Conservation (phyloP, 176 grass and related monocot genomes). For the Lolium multiflorum region DNA sequence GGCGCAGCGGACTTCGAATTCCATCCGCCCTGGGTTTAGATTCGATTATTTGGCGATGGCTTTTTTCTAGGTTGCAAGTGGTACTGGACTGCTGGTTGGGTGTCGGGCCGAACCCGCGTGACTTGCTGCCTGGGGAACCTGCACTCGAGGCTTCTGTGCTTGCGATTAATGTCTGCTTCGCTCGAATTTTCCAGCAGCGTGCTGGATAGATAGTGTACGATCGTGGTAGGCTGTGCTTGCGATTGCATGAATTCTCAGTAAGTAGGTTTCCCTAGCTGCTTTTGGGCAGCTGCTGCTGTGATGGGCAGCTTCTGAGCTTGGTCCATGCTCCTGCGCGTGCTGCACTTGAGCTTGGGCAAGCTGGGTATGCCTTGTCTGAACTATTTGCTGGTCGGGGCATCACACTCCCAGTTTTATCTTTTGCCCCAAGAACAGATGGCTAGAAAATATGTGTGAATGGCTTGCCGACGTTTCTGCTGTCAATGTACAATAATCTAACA, state of each 20-base stretch:
- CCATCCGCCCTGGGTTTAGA: not conserved
- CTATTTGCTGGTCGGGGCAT: not conserved
- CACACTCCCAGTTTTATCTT: not conserved
- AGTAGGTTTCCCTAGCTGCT: slow-evolving; percentile 17
- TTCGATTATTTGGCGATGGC: not conserved
- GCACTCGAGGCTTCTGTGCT: not conserved
- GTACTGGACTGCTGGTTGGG: not conserved
- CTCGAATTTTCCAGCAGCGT: not conserved
- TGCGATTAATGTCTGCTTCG: not conserved
- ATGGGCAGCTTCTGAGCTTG: not conserved
- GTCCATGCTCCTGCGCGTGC: not conserved
- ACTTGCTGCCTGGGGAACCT: not conserved
- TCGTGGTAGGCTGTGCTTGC: too few relatives aligned
- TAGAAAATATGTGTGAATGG: not conserved
- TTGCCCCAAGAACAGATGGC: not conserved
- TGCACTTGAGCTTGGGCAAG: not conserved
- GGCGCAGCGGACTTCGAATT: not conserved
- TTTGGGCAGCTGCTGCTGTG: not conserved
- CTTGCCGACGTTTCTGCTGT: not conserved
- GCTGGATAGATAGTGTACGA: not conserved
- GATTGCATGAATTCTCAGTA: not conserved
- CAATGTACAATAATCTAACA: not conserved
- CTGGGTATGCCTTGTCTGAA: not conserved
- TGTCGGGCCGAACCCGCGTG: not conserved
- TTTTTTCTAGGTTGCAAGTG: not conserved